Percentiles rank a stretch among this genome's conserved stretches.
Evolutionary conservation across 805 yeast genomes (phyloP).

Genomic region (Nematodospora valgi): DNA sequence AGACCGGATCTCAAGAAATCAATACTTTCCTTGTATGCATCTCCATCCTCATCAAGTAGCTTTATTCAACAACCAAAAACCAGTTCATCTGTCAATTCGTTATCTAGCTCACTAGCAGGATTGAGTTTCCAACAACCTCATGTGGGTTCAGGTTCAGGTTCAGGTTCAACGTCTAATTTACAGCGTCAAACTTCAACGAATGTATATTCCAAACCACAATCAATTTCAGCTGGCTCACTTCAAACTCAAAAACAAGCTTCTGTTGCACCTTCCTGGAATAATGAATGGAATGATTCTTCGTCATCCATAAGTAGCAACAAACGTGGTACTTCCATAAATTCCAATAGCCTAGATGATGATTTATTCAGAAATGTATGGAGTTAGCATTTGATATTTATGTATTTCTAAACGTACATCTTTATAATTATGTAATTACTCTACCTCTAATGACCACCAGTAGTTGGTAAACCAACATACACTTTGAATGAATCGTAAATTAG

Average conservation of each 20-base stretch:
- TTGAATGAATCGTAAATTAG: slow-evolving; percentile 93
- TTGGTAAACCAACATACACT: slow-evolving; percentile 91
- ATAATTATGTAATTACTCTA: neutral
- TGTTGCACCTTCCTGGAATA: slow-evolving; percentile 19
- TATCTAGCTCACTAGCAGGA: slow-evolving; percentile 23
- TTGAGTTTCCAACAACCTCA: slow-evolving; percentile 8
- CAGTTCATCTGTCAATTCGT: slow-evolving; percentile 10
- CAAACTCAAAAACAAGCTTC: slow-evolving; percentile 1
- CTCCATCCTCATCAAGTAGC: slow-evolving; percentile 48
- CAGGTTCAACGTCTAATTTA: too few species aligned
- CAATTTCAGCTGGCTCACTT: slow-evolving; percentile 6
- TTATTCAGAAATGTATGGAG: slow-evolving; percentile 70
- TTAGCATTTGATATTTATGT: slow-evolving; percentile 15
- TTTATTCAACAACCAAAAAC: slow-evolving; percentile 20
- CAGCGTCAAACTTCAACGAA: neutral
- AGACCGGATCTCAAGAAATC: slow-evolving; percentile 91
- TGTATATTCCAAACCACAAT: slow-evolving; percentile 5
- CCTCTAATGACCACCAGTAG: slow-evolving; percentile 59
- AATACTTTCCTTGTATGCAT: slow-evolving; percentile 81
- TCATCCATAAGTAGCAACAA: slow-evolving; percentile 4
- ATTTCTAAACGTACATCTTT: neutral
- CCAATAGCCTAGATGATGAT: slow-evolving; percentile 50
- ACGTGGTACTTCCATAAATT: slow-evolving; percentile 5
- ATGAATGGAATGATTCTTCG: slow-evolving; percentile 34
- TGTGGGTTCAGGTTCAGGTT: slow-evolving; percentile 2